Percentiles rank a stretch among this genome's conserved stretches.
Conservation (phyloP, 192 early-diverging fungal species). For the Mortierella alpina region DNA sequence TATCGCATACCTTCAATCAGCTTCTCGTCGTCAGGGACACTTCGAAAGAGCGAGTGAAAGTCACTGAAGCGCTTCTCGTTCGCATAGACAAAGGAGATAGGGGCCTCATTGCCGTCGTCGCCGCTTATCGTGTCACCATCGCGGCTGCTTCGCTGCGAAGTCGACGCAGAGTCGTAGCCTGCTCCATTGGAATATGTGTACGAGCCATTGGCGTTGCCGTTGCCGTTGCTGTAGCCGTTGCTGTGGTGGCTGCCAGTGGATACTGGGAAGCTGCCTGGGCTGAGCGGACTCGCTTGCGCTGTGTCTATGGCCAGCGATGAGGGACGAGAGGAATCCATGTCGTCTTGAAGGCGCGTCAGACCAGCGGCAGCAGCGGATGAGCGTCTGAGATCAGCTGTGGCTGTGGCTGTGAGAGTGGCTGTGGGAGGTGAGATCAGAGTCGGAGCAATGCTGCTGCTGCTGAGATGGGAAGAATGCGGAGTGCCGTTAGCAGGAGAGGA, state of each 20-base stretch:
- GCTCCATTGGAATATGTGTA: not conserved
- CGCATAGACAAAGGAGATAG: conserved; percentile 48
- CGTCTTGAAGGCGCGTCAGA: not conserved
- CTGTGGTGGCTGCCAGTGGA: not conserved
- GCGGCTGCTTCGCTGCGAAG: conserved; percentile 16
- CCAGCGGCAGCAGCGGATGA: not conserved
- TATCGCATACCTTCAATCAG: conserved; percentile 62
- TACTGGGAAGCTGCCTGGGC: conserved; percentile 10
- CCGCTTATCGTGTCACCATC: not conserved
- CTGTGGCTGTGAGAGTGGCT: no score
- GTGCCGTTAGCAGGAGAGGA: not conserved
- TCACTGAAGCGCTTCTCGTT: conserved; percentile 61
- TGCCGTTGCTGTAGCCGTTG: not conserved
- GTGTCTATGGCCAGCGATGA: conserved; percentile 7
- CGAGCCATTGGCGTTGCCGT: not conserved
- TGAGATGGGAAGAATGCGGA: not conserved
- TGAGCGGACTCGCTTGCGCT: not conserved
- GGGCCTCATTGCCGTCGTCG: conserved; percentile 17
- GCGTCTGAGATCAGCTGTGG: no score
- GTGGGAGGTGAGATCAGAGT: no score
- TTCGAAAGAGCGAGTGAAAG: conserved; percentile 66
- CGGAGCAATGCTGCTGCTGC: not conserved
- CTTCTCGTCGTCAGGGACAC: conserved; percentile 65
- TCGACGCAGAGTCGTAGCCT: not conserved
- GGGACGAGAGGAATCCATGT: not conserved